These are phyloP conservation scores for Saccharum hybrid DNA, from an alignment of 202 grass and related monocot species.

Conservation along the genomic window DNA sequence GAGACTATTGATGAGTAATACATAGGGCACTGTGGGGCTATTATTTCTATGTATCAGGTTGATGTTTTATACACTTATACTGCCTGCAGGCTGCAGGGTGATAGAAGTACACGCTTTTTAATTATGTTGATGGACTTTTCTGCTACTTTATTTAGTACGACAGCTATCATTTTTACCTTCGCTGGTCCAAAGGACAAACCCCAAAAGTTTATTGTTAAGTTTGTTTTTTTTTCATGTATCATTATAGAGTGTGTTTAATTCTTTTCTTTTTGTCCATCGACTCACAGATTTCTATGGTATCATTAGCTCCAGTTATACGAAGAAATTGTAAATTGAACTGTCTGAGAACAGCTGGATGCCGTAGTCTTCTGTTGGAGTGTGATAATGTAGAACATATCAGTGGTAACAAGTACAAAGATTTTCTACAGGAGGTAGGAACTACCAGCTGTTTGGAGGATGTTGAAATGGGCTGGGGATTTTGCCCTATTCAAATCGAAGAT, in stretches of 20 bases:
- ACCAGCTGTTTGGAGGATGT: conserved; percentile 64
- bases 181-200: background rate
- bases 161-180: background rate
- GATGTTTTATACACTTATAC: background rate
- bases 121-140: background rate
- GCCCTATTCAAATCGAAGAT: conserved; percentile 55
- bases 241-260: conserved; percentile 19
- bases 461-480: conserved; percentile 87
- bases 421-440: conserved; percentile 50
- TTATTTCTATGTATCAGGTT: conserved; percentile 11
- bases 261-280: background rate
- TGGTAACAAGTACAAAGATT: conserved; percentile 39
- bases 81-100: background rate
- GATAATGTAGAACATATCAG: conserved; percentile 21
- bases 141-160: background rate
- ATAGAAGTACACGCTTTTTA: background rate
- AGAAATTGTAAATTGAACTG: conserved; percentile 70
- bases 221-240: conserved; percentile 26
- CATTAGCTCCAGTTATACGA: conserved; percentile 58
- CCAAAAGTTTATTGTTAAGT: conserved; percentile 5
- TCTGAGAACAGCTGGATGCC: conserved; percentile 81
- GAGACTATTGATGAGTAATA: conserved; percentile 16
- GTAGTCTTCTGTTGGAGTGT: conserved; percentile 46
- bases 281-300: conserved; percentile 73
- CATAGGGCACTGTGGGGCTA: background rate